Base-by-base conservation (phyloP, 1,284 basidiomycete genomes). In the Paramarasmius palmivorus region DNA sequence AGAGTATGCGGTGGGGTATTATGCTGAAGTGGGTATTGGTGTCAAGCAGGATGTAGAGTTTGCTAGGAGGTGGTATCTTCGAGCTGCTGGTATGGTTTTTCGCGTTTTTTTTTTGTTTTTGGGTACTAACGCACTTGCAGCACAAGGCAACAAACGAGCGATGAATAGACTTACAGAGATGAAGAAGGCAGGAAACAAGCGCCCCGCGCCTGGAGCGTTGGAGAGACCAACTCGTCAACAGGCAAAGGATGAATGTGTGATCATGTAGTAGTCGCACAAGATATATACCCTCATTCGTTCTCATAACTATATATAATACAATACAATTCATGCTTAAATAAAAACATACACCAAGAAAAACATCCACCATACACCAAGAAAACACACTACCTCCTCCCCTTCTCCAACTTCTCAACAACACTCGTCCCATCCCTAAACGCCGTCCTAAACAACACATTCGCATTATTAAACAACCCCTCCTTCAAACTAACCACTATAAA, bases 51-150 rank as follows among this genome's bases (percentile, higher is more conserved):
- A 99, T 65, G 71, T 95, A 41, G 97, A 98, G 59, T 90, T 96
- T 68, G 95, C 97, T 17, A 98, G 97, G 73, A 81, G 92, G 63
- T 99, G 96, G 95, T 99, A 99, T 71, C 96, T 97, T 92, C 86
- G 97, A 40, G 93, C 95, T 45, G 93, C 95, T 59, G 93, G 93
- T 96, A 62, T 81, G 35, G 38, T 52, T 40, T 57, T 29, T 57
- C 29, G 7, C 12, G 12, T 6, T 6, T 45, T 58, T 26, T 34
- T 51, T 44, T 34, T 15, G 6, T 22, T 7, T 38, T 25, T 15
- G 7, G 36, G 15, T 44, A 6, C 29, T 32, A 12, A 32, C 29
- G 12, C 39, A 2, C 12, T 2, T 42, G 9, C 63, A 94, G 94
- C 93, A 10, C 93, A 96, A 81, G 92, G 92, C 20, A 95, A 97